Percentiles rank a stretch among this genome's conserved stretches.
Evolutionary conservation across 2,329 filamentous ascomycete genomes (phyloP).

Genomic region (Catunica adiposa): DNA sequence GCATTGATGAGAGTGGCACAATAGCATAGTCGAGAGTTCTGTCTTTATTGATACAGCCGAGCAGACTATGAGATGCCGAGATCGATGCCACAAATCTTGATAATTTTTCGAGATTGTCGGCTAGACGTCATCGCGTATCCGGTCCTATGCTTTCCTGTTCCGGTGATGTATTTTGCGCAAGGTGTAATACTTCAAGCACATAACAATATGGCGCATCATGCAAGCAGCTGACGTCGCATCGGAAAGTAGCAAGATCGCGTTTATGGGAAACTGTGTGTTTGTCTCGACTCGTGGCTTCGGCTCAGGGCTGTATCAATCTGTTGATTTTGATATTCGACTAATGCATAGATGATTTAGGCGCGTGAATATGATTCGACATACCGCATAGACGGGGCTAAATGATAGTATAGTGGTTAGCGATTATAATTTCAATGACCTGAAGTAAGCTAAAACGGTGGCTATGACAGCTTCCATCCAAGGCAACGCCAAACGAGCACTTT

Average conservation of each 20-base stretch:
- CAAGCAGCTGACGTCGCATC: neutral
- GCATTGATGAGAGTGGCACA: neutral
- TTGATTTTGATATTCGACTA: neutral
- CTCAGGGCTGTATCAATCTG: neutral
- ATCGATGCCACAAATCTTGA: no score
- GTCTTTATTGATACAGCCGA: no score
- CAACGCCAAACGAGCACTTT: neutral
- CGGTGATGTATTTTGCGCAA: no score
- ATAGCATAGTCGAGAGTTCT: no score
- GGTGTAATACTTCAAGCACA: no score
- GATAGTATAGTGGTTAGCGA: constrained; percentile 1
- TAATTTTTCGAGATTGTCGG: no score
- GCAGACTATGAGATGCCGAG: no score
- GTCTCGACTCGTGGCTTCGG: neutral
- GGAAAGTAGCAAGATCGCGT: neutral
- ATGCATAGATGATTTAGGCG: constrained; percentile 4
- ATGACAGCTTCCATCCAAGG: neutral
- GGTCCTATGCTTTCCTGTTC: no score
- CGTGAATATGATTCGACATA: constrained; percentile 42
- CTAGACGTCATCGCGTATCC: no score
- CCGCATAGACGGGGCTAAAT: constrained; percentile 88
- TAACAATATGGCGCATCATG: constrained; percentile 24
- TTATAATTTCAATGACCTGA: neutral
- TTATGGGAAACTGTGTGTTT: no score
- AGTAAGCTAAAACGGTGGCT: neutral